Evolutionary conservation across 2,329 filamentous ascomycete species (phyloP).

Genomic region (Penicillium italicum): DNA sequence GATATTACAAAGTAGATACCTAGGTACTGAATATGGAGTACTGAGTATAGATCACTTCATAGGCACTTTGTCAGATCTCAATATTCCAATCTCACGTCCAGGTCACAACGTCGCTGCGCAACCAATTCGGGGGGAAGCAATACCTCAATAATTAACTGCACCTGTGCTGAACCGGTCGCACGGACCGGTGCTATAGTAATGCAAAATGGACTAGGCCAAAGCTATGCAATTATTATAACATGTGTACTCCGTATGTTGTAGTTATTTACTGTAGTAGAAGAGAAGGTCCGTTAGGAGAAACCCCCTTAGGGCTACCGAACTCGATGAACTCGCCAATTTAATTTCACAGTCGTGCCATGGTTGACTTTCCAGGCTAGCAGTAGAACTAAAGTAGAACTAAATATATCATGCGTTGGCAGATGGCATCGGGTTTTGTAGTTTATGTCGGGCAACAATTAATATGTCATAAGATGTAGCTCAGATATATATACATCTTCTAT

Average conservation of each 20-base stretch:
- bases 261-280: too few relatives aligned
- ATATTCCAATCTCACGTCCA: not conserved
- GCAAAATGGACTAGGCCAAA: not conserved
- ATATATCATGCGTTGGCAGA: conserved; percentile 17
- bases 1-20: not conserved
- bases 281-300: not conserved
- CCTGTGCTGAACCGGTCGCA: not conserved
- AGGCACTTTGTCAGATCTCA: not conserved
- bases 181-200: not conserved
- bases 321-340: not conserved
- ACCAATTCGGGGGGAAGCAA: not conserved
- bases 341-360: conserved; percentile 10
- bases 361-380: conserved; percentile 7
- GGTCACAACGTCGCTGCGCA: not conserved
- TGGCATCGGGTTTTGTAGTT: not conserved
- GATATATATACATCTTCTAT: not conserved
- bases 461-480: not conserved
- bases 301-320: not conserved
- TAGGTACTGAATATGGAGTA: too few relatives aligned
- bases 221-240: not conserved
- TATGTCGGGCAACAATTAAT: conserved; percentile 14
- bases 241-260: not conserved
- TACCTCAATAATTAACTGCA: conserved; percentile 4
- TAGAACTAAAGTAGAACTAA: not conserved
- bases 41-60: too few relatives aligned